Base-by-base conservation (phyloP, 2,329 filamentous ascomycete species). In the Paramyrothecium sp. region DNA sequence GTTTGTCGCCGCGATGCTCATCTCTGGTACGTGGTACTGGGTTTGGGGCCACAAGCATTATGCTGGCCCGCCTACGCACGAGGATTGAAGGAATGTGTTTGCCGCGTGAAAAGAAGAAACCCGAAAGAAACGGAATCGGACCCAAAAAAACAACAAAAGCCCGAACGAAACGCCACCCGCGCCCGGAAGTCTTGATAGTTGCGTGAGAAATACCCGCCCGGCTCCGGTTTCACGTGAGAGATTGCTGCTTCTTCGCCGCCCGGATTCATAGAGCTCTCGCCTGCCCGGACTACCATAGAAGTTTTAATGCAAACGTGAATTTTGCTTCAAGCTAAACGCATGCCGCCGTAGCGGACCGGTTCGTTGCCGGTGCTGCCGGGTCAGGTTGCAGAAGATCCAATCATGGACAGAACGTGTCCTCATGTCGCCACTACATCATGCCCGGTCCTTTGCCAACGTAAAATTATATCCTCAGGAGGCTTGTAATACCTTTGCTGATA, bases 31-130 rank as follows among this genome's bases (percentile, higher is more conserved):
- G 8, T 92, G 88, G 88, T 92, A 92, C 75, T 76, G 85, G 63
- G 78, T 80, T 54, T 90, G 87, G 86, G 89, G 89, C 34, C 82
- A 84, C 73, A 83, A 85, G 73, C 84, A 91, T 73, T 90, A 90
- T 73, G 77, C 78, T 50, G 87, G 87, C 17, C 87, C 85, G 2
- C 84, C 81, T n/a, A 79, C 77, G 44, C 67, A 77, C 56, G 73
- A 73, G 56, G 69, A 73, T 5, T 64, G 38, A 21, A 33, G 46
- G 34, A 44, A n/a, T n/a, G n/a, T 51, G 13, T 57, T 51, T 50
- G 33, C 33, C 16, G 33, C 33, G 33, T 38, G 33, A 38, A 38
- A 16, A 38, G 16, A 38, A 38, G 16, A n/a, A n/a, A n/a, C n/a
- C n/a, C n/a, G 33, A 16, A 38, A 38, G 16, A 38, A 38, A 38